These are phyloP conservation scores for Ophiognomonia clavigignenti-juglandacearum DNA, from an alignment of 2,329 filamentous ascomycete genomes.

Conservation along the genomic window DNA sequence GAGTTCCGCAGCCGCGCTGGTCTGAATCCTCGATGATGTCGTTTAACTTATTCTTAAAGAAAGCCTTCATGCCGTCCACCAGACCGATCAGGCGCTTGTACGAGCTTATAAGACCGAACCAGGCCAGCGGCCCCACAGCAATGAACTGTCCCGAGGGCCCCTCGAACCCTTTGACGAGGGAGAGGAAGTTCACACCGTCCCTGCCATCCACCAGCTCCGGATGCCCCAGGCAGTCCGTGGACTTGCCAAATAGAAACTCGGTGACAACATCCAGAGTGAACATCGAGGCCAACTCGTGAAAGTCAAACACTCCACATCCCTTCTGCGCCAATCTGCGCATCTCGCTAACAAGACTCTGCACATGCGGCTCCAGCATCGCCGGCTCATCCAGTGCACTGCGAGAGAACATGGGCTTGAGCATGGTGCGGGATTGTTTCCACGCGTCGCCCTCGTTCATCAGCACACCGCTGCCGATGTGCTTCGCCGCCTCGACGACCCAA, in stretches of 20 bases:
- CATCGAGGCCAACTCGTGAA: slow-evolving; percentile 8
- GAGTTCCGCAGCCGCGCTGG: not conserved
- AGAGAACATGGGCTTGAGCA: slow-evolving; percentile 9
- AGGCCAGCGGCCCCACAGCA: slow-evolving; percentile 8
- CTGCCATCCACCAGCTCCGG: not conserved
- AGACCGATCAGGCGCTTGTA: not conserved
- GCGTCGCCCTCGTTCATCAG: slow-evolving; percentile 13
- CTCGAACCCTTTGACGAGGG: slow-evolving; percentile 11
- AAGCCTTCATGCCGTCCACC: slow-evolving; percentile 14
- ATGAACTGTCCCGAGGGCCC: slow-evolving; percentile 11
- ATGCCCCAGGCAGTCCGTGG: slow-evolving; percentile 1
- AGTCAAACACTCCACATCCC: not conserved
- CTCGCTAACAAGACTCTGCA: slow-evolving; percentile 1
- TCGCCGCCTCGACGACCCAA: slow-evolving; percentile 12
- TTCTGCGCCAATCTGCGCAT: not conserved
- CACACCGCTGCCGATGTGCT: slow-evolving; percentile 12
- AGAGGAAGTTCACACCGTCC: slow-evolving; percentile 5
- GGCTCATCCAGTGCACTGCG: slow-evolving; percentile 1
- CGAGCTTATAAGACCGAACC: slow-evolving; percentile 4
- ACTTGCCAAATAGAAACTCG: slow-evolving; percentile 14
- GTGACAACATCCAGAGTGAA: slow-evolving; percentile 14
- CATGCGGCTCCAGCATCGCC: slow-evolving; percentile 9
- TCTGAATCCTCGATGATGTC: slow-evolving; percentile 3
- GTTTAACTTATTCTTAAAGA: slow-evolving; percentile 8
- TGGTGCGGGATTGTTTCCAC: slow-evolving; percentile 8